These are phyloP conservation scores for Cercospora nicotianae DNA, from an alignment of 2,329 filamentous ascomycete species.

Conservation along the genomic window DNA sequence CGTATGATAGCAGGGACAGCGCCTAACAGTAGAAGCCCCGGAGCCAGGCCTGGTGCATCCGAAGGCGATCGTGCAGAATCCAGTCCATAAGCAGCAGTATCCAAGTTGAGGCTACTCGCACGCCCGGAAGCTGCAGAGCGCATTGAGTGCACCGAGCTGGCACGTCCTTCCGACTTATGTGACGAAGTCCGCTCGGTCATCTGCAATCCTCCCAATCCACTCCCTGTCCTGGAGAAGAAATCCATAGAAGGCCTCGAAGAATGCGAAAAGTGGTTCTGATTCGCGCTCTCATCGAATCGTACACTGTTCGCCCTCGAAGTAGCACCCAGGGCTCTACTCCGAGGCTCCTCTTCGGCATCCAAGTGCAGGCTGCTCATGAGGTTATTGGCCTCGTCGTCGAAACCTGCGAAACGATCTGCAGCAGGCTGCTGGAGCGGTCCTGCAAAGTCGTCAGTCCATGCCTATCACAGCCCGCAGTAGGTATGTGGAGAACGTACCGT, in stretches of 20 bases:
- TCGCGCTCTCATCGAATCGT: conserved; percentile 92
- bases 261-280: conserved; percentile 87
- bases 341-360: conserved; percentile 82
- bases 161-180: conserved; percentile 92
- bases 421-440: conserved; percentile 76
- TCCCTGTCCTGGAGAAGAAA: conserved; percentile 68
- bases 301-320: conserved; percentile 95
- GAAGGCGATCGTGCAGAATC: conserved; percentile 67
- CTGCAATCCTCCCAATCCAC: conserved; percentile 70
- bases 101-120: conserved; percentile 83
- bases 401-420: conserved; percentile 83
- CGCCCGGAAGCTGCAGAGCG: conserved; percentile 75
- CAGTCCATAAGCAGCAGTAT: conserved; percentile 68
- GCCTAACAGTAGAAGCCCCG: conserved; percentile 80
- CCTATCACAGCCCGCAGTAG: neutral
- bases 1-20: conserved; percentile 91
- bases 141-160: conserved; percentile 82
- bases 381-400: conserved; percentile 82
- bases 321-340: conserved; percentile 64
- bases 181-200: conserved; percentile 90
- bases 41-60: conserved; percentile 72
- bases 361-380: conserved; percentile 79
- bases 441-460: conserved; percentile 40
- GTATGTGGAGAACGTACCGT: conserved; percentile 60
- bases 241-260: conserved; percentile 80